phyloP scores from a whole-genome alignment of 192 early-diverging fungal genomes.

The Dissophora ornata region DNA sequence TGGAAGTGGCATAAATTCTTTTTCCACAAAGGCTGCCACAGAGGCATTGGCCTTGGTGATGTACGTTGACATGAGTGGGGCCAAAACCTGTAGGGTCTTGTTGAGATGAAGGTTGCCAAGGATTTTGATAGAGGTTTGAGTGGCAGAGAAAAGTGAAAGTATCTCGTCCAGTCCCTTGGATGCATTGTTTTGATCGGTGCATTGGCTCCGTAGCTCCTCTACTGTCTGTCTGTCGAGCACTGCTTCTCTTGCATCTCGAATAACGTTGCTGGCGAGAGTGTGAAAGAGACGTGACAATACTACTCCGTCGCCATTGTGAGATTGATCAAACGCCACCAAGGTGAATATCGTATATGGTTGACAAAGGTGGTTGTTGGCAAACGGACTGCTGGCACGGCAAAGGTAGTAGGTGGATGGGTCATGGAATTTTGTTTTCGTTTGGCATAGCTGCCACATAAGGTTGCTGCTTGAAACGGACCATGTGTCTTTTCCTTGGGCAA shows the following conservation, averaged over 20 bases:
- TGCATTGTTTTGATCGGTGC: constrained; percentile 14
- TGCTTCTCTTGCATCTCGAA: constrained; percentile 28
- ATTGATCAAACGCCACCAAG: constrained; percentile 27
- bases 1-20: constrained; percentile 4
- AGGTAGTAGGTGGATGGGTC: constrained; percentile 39
- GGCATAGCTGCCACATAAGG: constrained; percentile 32
- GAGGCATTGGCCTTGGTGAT: constrained; percentile 27
- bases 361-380: constrained; percentile 25
- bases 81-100: constrained; percentile 17
- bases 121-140: constrained; percentile 13
- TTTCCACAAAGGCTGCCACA: constrained; percentile 22
- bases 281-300: constrained; percentile 27
- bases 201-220: constrained; percentile 11
- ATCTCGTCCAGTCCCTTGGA: constrained; percentile 13
- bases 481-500: constrained; percentile 24
- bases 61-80: constrained; percentile 24
- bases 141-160: constrained; percentile 12
- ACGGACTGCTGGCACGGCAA: constrained; percentile 35
- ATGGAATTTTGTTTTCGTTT: constrained; percentile 37
- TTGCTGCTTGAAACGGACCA: constrained; percentile 23
- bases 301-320: constrained; percentile 18
- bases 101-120: constrained; percentile 21
- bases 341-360: constrained; percentile 44
- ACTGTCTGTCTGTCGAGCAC: constrained; percentile 17
- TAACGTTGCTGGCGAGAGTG: constrained; percentile 17